Base-by-base conservation (phyloP, 345 rosid species). In the Psidium guajava region DNA sequence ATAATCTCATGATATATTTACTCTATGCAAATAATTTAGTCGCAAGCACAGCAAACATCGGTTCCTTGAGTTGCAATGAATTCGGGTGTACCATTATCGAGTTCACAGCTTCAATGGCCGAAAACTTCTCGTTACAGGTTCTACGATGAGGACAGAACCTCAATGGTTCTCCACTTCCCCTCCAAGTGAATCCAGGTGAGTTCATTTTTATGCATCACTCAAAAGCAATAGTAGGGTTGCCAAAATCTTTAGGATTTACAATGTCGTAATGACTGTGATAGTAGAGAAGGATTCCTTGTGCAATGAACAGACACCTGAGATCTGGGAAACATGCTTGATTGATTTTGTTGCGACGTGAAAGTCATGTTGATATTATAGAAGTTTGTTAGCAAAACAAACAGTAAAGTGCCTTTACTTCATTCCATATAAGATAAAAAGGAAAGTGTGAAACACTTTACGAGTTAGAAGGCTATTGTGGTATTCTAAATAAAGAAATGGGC, bases 101-200 rank as follows among this genome's bases (percentile, higher is more conserved):
- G 88, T 93, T 93, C 81, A 82, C 90, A 52, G 90, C 86, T n/a
- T 87, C 88, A 10, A 90, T 82, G 77, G 89, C 98, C 11, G 98
- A 98, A 85, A 91, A 90, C 53, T 86, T 93, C 77, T 88, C 88
- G 28, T 44, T 95, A 88, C 89, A 90, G 59, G 94, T 95, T 14
- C 90, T 87, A 85, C 93, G 86, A 18, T 94, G 87, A 58, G 93
- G 92, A 69, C 93, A 92, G 85, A 90, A 88, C 54, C 85, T 95
- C 86, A 93, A 91, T 82, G 94, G 95, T 82, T 91, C 90, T 87
- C 96, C 96, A 10, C 89, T 97, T 61, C 92, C 93, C 32, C 91
- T 95, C 69, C 87, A 87, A 87, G 98, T 97, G 52, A 91, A 93
- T 49, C 91, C 98, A 96, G 99, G 99, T 93, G 88, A 91, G 40